A percentile compares a stretch with the other conserved stretches of the same genome.
These are phyloP conservation scores for Pleurozium schreberi DNA, from an alignment of 225 moss, liverwort and hornwort species.

Conservation along the genomic window DNA sequence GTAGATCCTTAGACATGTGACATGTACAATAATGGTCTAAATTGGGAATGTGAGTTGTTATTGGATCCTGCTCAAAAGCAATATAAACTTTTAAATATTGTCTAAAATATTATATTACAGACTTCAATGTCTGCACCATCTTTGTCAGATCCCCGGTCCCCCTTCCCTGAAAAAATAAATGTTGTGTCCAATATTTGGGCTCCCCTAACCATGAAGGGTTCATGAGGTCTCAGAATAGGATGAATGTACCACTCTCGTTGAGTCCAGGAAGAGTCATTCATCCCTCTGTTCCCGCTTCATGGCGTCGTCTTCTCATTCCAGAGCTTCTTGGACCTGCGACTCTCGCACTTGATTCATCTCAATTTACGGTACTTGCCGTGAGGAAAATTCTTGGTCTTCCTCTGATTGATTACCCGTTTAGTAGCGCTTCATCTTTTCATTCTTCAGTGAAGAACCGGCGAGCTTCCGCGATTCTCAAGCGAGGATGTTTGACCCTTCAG, in stretches of 20 bases:
- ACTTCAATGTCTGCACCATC: not conserved
- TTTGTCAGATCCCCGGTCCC: no score
- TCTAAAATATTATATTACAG: no score
- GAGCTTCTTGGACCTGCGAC: not conserved
- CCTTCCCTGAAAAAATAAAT: no score
- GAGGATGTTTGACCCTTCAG: not conserved
- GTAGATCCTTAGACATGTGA: not conserved
- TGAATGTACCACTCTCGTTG: not conserved
- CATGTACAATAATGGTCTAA: not conserved
- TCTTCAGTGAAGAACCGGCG: not conserved
- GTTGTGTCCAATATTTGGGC: no score
- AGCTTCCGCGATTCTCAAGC: not conserved
- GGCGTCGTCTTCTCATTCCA: not conserved
- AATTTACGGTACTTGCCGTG: not conserved
- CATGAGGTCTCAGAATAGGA: no score
- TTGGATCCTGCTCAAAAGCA: not conserved
- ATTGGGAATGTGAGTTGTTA: accelerated
- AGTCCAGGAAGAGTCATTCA: not conserved
- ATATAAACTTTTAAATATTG: not conserved
- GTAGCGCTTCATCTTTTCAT: not conserved
- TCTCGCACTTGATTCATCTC: not conserved
- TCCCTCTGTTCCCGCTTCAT: not conserved
- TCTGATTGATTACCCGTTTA: not conserved
- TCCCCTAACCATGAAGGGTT: no score
- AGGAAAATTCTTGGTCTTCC: no score